phyloP scores from a whole-genome alignment of 106 monocot species.

The Acorus calamus region DNA sequence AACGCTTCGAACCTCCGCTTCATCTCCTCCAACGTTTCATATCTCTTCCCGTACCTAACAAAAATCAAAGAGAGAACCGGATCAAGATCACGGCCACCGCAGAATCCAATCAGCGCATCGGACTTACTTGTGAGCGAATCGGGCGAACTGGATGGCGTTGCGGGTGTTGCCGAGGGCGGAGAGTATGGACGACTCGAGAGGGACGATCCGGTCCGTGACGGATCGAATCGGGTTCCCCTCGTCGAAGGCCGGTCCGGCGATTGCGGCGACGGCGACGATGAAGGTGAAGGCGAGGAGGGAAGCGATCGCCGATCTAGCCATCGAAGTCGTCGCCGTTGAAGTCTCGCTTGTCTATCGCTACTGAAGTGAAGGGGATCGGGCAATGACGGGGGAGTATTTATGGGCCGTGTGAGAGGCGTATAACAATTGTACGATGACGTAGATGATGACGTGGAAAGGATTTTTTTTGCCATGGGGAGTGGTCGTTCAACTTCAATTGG shows the following conservation, averaged over 20 bases:
- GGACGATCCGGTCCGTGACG: constrained; percentile 35
- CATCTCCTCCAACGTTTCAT: constrained; percentile 52
- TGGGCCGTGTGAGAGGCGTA: no score
- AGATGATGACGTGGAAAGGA: no score
- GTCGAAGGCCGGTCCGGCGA: constrained; percentile 22
- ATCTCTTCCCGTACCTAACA: constrained; percentile 57
- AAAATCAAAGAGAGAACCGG: not conserved
- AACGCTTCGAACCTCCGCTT: constrained; percentile 46
- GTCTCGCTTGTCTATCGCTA: no score
- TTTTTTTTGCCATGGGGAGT: no score
- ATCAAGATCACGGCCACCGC: not conserved
- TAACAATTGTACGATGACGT: no score
- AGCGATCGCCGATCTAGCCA: not conserved
- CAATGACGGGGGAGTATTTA: no score
- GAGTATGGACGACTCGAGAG: constrained; percentile 36
- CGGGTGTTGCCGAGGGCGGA: constrained; percentile 44
- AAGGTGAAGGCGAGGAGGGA: not conserved
- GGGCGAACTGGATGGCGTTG: constrained; percentile 53
- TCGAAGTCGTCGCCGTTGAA: no score
- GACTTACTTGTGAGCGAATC: constrained; percentile 52
- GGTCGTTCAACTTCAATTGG: no score
- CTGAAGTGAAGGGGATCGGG: no score
- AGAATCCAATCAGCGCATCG: no score
- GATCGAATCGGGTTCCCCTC: constrained; percentile 42
- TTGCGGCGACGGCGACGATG: constrained; percentile 8